Base-by-base conservation (phyloP, 2,329 filamentous ascomycete species). In the Trichoderma endophyticum region DNA sequence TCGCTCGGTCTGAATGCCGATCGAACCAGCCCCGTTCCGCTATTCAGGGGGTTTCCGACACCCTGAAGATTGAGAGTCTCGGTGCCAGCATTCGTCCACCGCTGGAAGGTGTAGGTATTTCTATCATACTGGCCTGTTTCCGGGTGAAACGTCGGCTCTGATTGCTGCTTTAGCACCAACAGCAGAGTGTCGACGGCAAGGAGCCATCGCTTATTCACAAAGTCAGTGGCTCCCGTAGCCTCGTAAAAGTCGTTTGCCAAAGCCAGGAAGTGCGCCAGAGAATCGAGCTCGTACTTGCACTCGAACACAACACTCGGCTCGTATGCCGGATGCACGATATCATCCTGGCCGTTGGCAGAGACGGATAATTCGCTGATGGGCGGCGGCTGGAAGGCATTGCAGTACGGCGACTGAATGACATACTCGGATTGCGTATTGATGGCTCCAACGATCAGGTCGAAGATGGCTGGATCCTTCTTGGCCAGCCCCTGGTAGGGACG, bases 261-360 rank as follows among this genome's bases (percentile, higher is more conserved):
- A 0, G 92, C 90, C 6, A 99, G 87, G 80, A 99, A 99, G 79
- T 97, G 92, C 0, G 95, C 96, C 0, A 99, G 86, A 9, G 95
- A 98, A 82, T 99, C 96, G 26, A 99, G 90, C 84, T 99, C 96
- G 82, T 98, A 99, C 83, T 99, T 99, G 88, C 96, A 99, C 82
- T 99, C 96, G 75, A 98, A 99, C 4, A 99, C 96, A 63, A 91
- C 88, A 0, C 86, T 89, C 0, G 92, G 92, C 78, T 98, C 94
- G 79, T 97, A 98, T 0, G 86, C 86, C 0, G 96, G 96, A 77
- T 97, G 94, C 0, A 99, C 96, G 9, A 80, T 82, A 78, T 99
- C 96, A 24, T 91, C 88, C 79, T 97, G 93, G 3, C 93, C 93
- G 77, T 95, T 97, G 76, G 88, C 87, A 18, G 90, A 91, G 6